Conservation (phyloP, 768 basidiomycete genomes). For the Mrakia blollopis region DNA sequence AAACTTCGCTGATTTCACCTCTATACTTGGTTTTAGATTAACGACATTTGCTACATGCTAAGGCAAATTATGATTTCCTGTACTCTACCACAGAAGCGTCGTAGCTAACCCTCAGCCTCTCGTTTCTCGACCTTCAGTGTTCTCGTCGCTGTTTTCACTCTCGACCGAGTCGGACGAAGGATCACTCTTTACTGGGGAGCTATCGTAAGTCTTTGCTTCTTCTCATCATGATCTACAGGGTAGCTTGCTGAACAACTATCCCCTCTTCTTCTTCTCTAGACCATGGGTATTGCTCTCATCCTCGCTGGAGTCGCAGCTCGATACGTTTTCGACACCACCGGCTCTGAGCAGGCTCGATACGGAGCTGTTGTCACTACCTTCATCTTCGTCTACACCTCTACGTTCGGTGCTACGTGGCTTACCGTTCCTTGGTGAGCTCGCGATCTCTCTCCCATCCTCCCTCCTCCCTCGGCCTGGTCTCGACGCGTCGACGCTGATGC, state of each 20-base stretch:
- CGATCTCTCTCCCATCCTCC: neutral
- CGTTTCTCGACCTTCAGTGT: neutral
- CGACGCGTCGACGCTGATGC: neutral
- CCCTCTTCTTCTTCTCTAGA: neutral
- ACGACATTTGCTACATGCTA: conserved; percentile 35
- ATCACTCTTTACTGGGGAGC: conserved; percentile 32
- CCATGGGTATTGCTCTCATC: conserved; percentile 32
- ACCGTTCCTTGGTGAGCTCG: conserved; percentile 36
- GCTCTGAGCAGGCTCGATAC: no score
- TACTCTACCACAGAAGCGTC: no score
- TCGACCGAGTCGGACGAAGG: conserved; percentile 36
- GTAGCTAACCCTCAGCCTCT: neutral
- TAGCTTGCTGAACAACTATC: no score
- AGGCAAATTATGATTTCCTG: no score
- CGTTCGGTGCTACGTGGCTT: conserved; percentile 36
- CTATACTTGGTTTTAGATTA: conserved; percentile 3
- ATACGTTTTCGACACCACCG: conserved; percentile 2
- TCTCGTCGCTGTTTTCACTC: conserved; percentile 35
- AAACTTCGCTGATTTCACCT: no score
- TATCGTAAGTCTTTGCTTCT: neutral
- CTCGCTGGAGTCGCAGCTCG: conserved; percentile 27
- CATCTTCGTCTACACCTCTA: conserved; percentile 34
- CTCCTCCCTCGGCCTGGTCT: neutral
- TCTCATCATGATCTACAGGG: no score
- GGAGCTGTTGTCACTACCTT: conserved; percentile 33